A percentile compares a stretch with the other conserved stretches of the same genome.
These are phyloP conservation scores for Nicotiana obtusifolia DNA, from an alignment of 257 asterid species.

Conservation along the genomic window DNA sequence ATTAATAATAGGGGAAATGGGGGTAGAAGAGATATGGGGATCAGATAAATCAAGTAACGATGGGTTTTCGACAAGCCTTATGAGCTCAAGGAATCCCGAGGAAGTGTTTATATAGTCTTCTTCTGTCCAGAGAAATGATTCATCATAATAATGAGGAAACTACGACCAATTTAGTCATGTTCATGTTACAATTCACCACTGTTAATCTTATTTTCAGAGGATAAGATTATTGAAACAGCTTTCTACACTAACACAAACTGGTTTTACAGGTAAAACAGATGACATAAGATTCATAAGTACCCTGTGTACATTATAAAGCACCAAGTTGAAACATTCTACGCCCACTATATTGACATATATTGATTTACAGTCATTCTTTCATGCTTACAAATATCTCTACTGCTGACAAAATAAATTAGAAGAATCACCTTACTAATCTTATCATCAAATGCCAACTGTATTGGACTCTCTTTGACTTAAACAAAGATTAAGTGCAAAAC, in stretches of 20 bases:
- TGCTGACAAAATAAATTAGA: background rate
- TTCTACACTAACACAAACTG: background rate
- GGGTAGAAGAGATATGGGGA: background rate
- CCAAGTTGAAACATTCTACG: background rate
- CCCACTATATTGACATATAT: background rate
- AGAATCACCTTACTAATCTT: background rate
- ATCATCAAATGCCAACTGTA: background rate
- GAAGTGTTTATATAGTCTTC: background rate
- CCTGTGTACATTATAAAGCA: background rate
- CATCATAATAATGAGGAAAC: background rate
- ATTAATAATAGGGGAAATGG: background rate
- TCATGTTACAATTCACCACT: background rate
- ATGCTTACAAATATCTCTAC: background rate
- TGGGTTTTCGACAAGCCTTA: background rate
- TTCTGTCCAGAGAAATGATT: background rate
- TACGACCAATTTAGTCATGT: slow-evolving; percentile 1
- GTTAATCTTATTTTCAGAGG: background rate
- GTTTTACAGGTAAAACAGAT: slow-evolving; percentile 1
- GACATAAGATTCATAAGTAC: background rate
- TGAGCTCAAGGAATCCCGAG: background rate
- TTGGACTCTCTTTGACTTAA: background rate
- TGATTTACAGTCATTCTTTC: background rate
- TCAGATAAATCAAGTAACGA: background rate
- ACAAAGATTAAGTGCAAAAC: background rate
- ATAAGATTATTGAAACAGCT: background rate